Evolutionary conservation across 2,329 filamentous ascomycete genomes (phyloP).

Genomic region (Ceratocystis eucalypticola): DNA sequence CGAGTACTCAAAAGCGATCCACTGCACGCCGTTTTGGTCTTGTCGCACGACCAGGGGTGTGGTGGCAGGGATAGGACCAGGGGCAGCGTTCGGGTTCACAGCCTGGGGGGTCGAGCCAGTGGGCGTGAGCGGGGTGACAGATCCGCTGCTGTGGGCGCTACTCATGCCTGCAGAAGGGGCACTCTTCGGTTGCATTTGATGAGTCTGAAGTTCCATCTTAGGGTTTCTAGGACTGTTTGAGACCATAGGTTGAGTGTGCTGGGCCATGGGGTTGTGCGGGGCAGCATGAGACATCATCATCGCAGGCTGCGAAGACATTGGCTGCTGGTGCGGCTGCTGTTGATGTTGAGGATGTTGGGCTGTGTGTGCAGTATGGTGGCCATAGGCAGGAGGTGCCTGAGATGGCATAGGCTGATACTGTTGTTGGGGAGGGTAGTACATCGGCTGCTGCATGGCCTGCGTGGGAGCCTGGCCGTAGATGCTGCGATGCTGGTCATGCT

Average conservation of each 20-base stretch:
- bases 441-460: conserved; percentile 64
- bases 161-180: conserved; percentile 31
- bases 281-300: conserved; percentile 52
- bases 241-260: conserved; percentile 41
- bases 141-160: conserved; percentile 26
- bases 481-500: conserved; percentile 77
- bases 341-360: conserved; percentile 42
- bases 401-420: conserved; percentile 54
- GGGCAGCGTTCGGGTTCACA: conserved; percentile 79
- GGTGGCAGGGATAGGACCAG: conserved; percentile 90
- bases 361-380: conserved; percentile 41
- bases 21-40: conserved; percentile 92
- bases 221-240: conserved; percentile 43
- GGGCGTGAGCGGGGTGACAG: conserved; percentile 29
- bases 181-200: conserved; percentile 42
- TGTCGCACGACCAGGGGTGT: conserved; percentile 88
- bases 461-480: conserved; percentile 70
- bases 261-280: conserved; percentile 45
- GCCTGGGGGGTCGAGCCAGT: conserved; percentile 35
- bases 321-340: conserved; percentile 40
- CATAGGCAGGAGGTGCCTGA: conserved; percentile 49
- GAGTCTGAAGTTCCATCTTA: conserved; percentile 50
- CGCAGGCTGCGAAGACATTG: conserved; percentile 50
- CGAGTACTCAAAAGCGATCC: conserved; percentile 98
- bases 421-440: conserved; percentile 57